These are phyloP conservation scores for Nothopassalora personata DNA, from an alignment of 2,329 filamentous ascomycete species.

Conservation along the genomic window DNA sequence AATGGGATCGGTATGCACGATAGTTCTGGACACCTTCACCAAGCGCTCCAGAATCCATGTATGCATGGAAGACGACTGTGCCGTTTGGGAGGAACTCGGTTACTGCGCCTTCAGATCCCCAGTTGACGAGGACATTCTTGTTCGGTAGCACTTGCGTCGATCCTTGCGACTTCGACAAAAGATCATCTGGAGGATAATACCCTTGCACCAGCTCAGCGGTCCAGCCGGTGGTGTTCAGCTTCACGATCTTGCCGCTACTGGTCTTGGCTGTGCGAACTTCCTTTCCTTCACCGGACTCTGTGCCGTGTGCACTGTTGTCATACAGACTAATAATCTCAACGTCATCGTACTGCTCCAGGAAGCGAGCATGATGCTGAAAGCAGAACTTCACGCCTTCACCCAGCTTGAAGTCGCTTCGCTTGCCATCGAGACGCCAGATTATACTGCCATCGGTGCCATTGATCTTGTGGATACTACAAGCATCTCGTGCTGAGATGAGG, in stretches of 20 bases:
- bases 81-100: constrained; percentile 25
- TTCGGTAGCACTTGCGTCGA: constrained; percentile 29
- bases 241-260: constrained; percentile 7
- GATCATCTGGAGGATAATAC: constrained; percentile 18
- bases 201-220: constrained; percentile 8
- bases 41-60: not conserved
- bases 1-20: constrained; percentile 46
- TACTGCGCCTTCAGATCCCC: constrained; percentile 39
- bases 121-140: constrained; percentile 50
- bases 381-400: constrained; percentile 30
- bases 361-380: constrained; percentile 9
- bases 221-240: constrained; percentile 5
- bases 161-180: constrained; percentile 45
- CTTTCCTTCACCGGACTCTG: constrained; percentile 4
- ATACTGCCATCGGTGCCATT: constrained; percentile 38
- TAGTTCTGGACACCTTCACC: constrained; percentile 36
- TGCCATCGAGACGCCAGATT: constrained; percentile 49
- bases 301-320: constrained; percentile 38
- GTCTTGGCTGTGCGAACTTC: constrained; percentile 10
- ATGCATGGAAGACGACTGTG: constrained; percentile 1
- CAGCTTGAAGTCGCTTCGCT: constrained; percentile 38
- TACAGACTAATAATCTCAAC: constrained; percentile 29
- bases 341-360: constrained; percentile 3
- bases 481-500: constrained; percentile 40
- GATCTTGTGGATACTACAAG: constrained; percentile 40